Evolutionary conservation across 176 grass and related monocot species (phyloP).

Genomic region (Triticum turgidum): DNA sequence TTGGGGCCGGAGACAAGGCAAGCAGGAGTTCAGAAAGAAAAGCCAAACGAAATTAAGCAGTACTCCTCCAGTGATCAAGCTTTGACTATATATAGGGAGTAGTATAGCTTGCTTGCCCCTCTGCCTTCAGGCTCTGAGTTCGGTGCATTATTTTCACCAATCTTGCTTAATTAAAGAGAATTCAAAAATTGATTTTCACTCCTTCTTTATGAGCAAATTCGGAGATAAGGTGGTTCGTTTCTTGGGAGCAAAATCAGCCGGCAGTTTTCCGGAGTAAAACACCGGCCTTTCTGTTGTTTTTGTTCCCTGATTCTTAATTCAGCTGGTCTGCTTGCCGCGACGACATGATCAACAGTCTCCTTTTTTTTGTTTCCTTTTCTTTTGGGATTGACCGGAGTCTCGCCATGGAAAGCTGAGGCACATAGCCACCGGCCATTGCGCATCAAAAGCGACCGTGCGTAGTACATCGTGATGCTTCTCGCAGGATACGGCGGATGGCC

Average conservation of each 20-base stretch:
- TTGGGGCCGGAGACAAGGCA: neutral
- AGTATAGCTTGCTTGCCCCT: neutral
- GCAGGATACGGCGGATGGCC: neutral
- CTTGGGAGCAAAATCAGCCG: neutral
- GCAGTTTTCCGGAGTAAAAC: neutral
- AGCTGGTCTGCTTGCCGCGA: neutral
- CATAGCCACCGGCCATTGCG: neutral
- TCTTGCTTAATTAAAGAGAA: neutral
- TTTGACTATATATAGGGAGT: neutral
- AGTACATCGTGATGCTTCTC: neutral
- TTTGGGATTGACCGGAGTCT: neutral
- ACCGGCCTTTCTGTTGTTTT: neutral
- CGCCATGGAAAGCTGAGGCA: neutral
- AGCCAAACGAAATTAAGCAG: neutral
- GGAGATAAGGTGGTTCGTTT: too few species aligned
- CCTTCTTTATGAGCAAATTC: too few species aligned
- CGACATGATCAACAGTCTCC: neutral
- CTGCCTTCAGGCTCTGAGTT: too few species aligned
- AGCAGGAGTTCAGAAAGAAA: neutral
- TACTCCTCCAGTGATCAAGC: neutral
- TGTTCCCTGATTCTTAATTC: neutral
- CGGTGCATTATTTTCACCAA: neutral
- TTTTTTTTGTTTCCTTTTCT: neutral
- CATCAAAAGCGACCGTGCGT: neutral
- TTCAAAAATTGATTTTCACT: too few species aligned